Evolutionary conservation across 495 filamentous ascomycete genomes (phyloP), one percentile per base, ranked within the genome.

Genomic region (Hypomontagnella monticulosa): DNA sequence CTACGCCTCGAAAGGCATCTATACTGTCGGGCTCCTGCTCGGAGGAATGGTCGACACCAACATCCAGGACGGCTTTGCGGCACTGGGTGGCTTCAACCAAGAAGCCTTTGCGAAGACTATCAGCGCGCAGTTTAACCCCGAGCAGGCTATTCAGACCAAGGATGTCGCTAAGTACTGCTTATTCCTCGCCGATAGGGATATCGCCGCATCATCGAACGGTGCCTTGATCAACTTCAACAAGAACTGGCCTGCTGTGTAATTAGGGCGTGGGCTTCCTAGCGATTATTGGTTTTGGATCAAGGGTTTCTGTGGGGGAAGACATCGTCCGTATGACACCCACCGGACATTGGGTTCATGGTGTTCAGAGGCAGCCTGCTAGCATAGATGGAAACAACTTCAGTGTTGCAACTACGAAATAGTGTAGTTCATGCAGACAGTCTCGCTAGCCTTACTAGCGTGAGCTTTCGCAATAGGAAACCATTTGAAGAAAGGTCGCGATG

Each of bases 1-100:
- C 72, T 89, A 89, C 70, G 81, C 78, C 0, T 75, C 72, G 37
- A 82, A 85, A 71, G 83, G 84, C 16, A 87, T 89, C 68, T 79
- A 81, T 43, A 82, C 78, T 62, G 80, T 88, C 36, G 84, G 82
- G 0, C 71, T 89, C 51, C 73, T 83, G 73, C 71, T 85, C 42
- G 87, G 85, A 16, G 83, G 69, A 7, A 87, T 89, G 84, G 15
- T 71, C 0, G 81, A 81, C 38, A 88, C 87, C 60, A 81, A 71
- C 52, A 70, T 70, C 30, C 23, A 34, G 19, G 61, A 70, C 33
- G 15, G 47, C 30, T 61, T 69, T 47, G 11, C 4, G 27, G 19
- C 41, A 27, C 36, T 62, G 19, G 56, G 56, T 16, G 57, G 55
- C 2, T 55, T 78, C 63, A 87, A 88, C 61, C 64, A 37, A 9